Conservation (phyloP, 2,329 filamentous ascomycete genomes). For the Penicillium sp. region DNA sequence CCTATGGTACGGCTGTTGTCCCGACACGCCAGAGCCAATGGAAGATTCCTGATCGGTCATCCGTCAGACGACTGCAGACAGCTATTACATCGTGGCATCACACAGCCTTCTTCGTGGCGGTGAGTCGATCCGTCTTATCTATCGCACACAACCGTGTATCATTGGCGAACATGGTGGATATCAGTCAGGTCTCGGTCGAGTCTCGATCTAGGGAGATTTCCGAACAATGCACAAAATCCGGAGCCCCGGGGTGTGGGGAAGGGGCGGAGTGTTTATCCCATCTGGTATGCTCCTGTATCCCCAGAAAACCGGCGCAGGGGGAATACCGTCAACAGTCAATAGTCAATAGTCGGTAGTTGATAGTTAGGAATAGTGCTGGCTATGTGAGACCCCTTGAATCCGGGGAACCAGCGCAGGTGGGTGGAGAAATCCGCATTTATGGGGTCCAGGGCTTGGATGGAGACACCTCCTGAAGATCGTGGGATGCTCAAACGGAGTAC, state of each 20-base stretch:
- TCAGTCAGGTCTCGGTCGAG: not conserved
- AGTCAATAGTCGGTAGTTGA: not conserved
- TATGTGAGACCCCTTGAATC: constrained; percentile 18
- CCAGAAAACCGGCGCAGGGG: not conserved
- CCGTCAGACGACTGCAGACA: not conserved
- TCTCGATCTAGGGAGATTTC: not conserved
- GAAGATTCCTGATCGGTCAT: not conserved
- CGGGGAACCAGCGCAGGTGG: constrained; percentile 4
- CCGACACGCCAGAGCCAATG: not conserved
- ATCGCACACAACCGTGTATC: not conserved
- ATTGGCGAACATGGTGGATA: not conserved
- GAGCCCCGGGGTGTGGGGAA: not conserved
- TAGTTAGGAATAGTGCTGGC: constrained; percentile 4
- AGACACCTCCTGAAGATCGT: not conserved
- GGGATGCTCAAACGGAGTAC: not conserved
- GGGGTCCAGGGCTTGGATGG: not conserved
- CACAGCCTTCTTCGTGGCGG: not conserved
- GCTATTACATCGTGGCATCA: not conserved
- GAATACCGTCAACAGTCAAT: not conserved
- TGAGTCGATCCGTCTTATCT: not conserved
- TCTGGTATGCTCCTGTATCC: constrained; percentile 3
- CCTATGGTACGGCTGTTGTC: not conserved
- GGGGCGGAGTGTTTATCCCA: not conserved
- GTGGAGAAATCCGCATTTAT: not conserved
- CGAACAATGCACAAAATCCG: not conserved